Percentiles rank a stretch among this genome's conserved stretches.
Conservation (phyloP, 768 basidiomycete genomes). For the Fistulinella prunicolor region DNA sequence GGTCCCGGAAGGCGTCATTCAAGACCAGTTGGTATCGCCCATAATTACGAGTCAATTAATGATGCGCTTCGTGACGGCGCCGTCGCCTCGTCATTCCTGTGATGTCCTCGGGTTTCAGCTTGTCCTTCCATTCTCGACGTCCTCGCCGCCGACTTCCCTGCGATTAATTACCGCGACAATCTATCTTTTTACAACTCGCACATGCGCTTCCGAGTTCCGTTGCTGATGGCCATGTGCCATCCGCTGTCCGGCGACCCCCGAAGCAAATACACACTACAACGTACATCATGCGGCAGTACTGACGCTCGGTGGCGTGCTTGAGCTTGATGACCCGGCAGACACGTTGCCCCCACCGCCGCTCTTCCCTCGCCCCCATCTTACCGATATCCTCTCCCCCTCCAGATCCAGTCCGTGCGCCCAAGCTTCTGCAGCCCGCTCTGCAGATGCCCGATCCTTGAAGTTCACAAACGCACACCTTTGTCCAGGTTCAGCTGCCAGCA, state of each 20-base stretch:
- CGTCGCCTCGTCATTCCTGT: constrained; percentile 46
- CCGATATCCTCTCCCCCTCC: constrained; percentile 64
- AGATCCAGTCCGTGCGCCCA: constrained; percentile 92
- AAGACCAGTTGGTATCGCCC: too few relatives aligned
- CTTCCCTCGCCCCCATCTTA: constrained; percentile 89
- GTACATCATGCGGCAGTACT: constrained; percentile 13
- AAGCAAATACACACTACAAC: not conserved
- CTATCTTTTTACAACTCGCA: constrained; percentile 43
- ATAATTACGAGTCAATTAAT: too few relatives aligned
- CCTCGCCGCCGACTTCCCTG: constrained; percentile 49
- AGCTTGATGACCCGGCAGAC: constrained; percentile 9
- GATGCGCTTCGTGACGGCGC: constrained; percentile 40
- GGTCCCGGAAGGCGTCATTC: too few relatives aligned
- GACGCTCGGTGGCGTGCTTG: constrained; percentile 4
- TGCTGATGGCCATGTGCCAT: too few relatives aligned
- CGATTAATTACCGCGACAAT: too few relatives aligned
- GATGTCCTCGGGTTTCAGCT: constrained; percentile 53
- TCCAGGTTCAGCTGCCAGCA: not conserved
- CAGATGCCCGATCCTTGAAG: constrained; percentile 77
- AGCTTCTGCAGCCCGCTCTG: constrained; percentile 84
- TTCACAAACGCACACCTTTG: constrained; percentile 92
- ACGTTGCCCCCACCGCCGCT: constrained; percentile 36
- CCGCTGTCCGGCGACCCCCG: too few relatives aligned
- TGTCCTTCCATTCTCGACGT: constrained; percentile 50
- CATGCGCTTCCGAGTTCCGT: constrained; percentile 40